phyloP scores from a whole-genome alignment of 371 early-diverging fungal genomes.

The Mucor sp. region DNA sequence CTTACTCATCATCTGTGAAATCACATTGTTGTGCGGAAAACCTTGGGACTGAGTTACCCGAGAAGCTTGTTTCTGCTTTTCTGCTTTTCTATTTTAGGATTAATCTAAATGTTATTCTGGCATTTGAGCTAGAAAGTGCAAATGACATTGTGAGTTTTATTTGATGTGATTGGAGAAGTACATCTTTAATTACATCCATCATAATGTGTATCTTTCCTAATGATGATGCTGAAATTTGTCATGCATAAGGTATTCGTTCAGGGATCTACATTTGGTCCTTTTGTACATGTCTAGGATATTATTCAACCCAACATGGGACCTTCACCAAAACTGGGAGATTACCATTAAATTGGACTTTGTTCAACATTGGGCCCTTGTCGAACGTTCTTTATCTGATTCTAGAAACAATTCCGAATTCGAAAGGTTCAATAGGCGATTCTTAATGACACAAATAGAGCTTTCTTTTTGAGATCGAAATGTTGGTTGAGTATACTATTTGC shows the following conservation, averaged over 20 bases:
- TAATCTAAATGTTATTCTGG: background rate
- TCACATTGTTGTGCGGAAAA: background rate
- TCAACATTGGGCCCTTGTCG: background rate
- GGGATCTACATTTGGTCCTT: background rate
- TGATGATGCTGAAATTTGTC: background rate
- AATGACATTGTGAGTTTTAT: background rate
- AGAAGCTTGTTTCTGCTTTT: background rate
- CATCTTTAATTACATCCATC: background rate
- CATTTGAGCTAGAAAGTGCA: background rate
- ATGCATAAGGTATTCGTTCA: background rate
- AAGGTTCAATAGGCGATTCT: too few species aligned
- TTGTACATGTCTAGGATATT: background rate
- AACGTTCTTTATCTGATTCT: background rate
- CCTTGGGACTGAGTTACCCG: background rate
- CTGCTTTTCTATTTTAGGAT: background rate
- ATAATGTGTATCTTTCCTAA: background rate
- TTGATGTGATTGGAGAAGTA: background rate
- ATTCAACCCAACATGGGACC: background rate
- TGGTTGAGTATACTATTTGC: background rate
- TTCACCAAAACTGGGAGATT: background rate
- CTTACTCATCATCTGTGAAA: background rate
- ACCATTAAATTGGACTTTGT: background rate
- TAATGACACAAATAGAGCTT: too few species aligned
- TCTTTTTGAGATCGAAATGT: background rate
- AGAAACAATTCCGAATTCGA: background rate